Conservation (phyloP, 2,329 filamentous ascomycete species). For the Colletotrichum euphorbiae region DNA sequence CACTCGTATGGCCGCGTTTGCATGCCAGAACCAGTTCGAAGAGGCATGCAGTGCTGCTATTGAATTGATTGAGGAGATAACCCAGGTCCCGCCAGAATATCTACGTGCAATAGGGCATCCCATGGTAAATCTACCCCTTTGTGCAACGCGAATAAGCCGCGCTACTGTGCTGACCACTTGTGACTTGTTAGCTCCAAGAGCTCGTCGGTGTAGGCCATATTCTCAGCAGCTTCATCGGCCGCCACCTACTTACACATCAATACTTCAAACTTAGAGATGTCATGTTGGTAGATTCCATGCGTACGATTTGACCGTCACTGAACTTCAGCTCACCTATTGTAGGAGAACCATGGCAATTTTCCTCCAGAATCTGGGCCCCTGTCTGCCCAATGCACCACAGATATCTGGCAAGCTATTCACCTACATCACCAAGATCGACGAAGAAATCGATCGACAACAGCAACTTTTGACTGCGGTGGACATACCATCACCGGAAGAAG, state of each 20-base stretch:
- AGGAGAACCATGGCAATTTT: constrained; percentile 38
- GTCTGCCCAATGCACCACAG: constrained; percentile 35
- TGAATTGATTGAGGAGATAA: constrained; percentile 38
- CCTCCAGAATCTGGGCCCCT: constrained; percentile 36
- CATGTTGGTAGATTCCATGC: constrained; percentile 12
- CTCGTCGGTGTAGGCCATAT: constrained; percentile 39
- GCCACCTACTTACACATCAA: constrained; percentile 31
- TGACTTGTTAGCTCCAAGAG: constrained; percentile 40
- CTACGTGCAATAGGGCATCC: constrained; percentile 39
- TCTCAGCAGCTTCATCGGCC: constrained; percentile 40
- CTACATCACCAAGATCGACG: constrained; percentile 39
- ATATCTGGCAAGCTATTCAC: constrained; percentile 33
- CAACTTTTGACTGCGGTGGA: not conserved
- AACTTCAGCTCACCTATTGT: not conserved
- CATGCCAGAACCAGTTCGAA: constrained; percentile 38
- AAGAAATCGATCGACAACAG: constrained; percentile 15
- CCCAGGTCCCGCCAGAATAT: constrained; percentile 35
- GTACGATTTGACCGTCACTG: not conserved
- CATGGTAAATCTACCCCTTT: constrained; percentile 17
- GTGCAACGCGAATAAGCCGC: not conserved
- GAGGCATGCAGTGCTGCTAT: constrained; percentile 37
- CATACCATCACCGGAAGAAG: not conserved
- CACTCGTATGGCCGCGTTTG: constrained; percentile 37
- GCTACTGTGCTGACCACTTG: not conserved
- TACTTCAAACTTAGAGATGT: constrained; percentile 38